Evolutionary conservation across 2,329 filamentous ascomycete genomes (phyloP).

Genomic region (Trichoderma sp.): DNA sequence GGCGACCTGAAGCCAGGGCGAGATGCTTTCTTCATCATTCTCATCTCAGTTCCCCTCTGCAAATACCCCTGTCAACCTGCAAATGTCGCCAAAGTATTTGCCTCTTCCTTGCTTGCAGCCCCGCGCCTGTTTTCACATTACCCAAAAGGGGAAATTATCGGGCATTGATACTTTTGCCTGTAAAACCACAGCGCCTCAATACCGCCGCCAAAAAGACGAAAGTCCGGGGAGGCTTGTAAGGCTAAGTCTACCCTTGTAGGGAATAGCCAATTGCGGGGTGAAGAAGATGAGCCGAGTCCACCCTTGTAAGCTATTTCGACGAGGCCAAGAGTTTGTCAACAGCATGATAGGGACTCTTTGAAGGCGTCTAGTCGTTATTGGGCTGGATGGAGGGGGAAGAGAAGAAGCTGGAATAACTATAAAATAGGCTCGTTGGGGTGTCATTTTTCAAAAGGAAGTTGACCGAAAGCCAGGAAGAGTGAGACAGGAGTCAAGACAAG

Average conservation of each 20-base stretch:
- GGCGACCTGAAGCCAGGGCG: background rate
- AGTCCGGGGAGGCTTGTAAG: background rate
- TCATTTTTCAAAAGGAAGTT: background rate
- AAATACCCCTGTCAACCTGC: background rate
- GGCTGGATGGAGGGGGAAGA: background rate
- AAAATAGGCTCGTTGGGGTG: conserved; percentile 27
- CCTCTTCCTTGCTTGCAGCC: background rate
- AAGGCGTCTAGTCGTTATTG: background rate
- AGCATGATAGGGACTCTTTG: background rate
- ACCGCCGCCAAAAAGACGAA: background rate
- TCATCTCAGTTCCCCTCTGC: background rate
- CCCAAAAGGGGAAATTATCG: conserved; percentile 18
- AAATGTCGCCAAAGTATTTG: background rate
- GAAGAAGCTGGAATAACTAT: background rate
- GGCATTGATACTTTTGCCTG: background rate
- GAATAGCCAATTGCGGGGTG: conserved; percentile 19
- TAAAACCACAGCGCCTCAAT: background rate
- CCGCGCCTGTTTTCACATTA: background rate
- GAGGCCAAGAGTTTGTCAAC: background rate
- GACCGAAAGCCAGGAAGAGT: background rate
- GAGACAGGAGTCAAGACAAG: background rate
- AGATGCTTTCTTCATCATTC: background rate
- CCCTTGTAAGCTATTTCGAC: background rate
- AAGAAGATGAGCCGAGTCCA: conserved; percentile 8
- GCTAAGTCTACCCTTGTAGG: background rate